Evolutionary conservation across 768 basidiomycete genomes (phyloP).

Genomic region (Agaricus blazei): DNA sequence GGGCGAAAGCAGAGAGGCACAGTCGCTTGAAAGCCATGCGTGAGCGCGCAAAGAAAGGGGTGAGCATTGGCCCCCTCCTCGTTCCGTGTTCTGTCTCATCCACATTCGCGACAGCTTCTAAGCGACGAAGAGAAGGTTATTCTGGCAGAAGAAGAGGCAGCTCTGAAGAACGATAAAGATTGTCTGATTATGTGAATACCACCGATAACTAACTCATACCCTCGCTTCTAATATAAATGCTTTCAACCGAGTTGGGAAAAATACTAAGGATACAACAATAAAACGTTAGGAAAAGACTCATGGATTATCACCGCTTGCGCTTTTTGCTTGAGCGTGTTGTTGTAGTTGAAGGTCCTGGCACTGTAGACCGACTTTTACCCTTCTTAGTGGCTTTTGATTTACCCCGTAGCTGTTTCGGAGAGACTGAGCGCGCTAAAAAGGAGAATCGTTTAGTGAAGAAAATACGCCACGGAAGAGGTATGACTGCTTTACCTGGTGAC

Average conservation of each 20-base stretch:
- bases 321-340: constrained; percentile 35
- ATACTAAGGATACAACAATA: constrained; percentile 7
- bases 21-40: constrained; percentile 67
- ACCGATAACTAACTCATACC: not conserved
- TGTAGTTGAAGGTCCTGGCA: constrained; percentile 16
- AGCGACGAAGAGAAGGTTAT: constrained; percentile 61
- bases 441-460: too few species aligned
- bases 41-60: constrained; percentile 71
- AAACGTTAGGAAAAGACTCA: constrained; percentile 1
- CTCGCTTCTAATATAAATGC: not conserved
- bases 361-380: constrained; percentile 22
- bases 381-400: constrained; percentile 22
- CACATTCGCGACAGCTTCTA: constrained; percentile 34
- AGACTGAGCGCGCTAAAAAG: constrained; percentile 27
- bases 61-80: constrained; percentile 27
- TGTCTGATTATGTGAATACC: constrained; percentile 50
- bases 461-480: too few species aligned
- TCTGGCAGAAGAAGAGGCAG: constrained; percentile 46
- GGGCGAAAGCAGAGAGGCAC: constrained; percentile 70
- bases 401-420: constrained; percentile 32
- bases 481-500: too few species aligned
- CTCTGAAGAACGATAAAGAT: constrained; percentile 37
- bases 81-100: not conserved
- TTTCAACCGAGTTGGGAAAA: constrained; percentile 1
- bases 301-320: constrained; percentile 34